Evolutionary conservation across 306 rosid genomes (phyloP).

Genomic region (Adenanthera pavonina): DNA sequence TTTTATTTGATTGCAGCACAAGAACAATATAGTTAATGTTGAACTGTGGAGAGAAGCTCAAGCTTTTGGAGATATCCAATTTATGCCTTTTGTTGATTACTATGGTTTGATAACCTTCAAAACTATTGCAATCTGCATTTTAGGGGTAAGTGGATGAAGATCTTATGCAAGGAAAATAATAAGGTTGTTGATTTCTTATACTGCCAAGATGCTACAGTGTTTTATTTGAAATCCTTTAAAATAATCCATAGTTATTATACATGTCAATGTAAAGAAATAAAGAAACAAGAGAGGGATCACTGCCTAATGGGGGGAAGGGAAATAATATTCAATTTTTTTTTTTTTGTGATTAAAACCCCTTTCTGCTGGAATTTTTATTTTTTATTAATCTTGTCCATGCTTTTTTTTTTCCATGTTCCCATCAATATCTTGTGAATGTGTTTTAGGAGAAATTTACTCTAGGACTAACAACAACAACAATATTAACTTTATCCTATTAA

Average conservation of each 20-base stretch:
- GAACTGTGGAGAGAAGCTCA: slow-evolving; percentile 93
- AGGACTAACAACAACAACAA: no score
- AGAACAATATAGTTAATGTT: slow-evolving; percentile 71
- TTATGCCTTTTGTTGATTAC: slow-evolving; percentile 95
- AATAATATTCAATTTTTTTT: neutral
- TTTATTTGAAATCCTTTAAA: slow-evolving; percentile 8
- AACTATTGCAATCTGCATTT: slow-evolving; percentile 85
- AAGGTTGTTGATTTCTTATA: slow-evolving; percentile 19
- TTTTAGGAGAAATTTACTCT: slow-evolving; percentile 2
- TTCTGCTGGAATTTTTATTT: neutral
- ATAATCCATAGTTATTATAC: neutral
- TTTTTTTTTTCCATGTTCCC: slow-evolving; percentile 8
- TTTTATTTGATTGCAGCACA: slow-evolving; percentile 68
- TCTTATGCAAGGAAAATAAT: slow-evolving; percentile 24
- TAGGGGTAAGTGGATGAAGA: slow-evolving; percentile 67
- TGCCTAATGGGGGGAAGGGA: neutral
- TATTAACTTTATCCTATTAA: no score
- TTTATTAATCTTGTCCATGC: neutral
- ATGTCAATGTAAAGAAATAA: neutral
- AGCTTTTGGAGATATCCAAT: slow-evolving; percentile 86
- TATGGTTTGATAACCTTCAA: slow-evolving; percentile 87
- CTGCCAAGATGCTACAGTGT: slow-evolving; percentile 6
- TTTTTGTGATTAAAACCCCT: neutral
- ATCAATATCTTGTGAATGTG: neutral
- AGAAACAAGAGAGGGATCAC: neutral